Base-by-base conservation (phyloP, 2,329 filamentous ascomycete species). In the Fusarium compactum region DNA sequence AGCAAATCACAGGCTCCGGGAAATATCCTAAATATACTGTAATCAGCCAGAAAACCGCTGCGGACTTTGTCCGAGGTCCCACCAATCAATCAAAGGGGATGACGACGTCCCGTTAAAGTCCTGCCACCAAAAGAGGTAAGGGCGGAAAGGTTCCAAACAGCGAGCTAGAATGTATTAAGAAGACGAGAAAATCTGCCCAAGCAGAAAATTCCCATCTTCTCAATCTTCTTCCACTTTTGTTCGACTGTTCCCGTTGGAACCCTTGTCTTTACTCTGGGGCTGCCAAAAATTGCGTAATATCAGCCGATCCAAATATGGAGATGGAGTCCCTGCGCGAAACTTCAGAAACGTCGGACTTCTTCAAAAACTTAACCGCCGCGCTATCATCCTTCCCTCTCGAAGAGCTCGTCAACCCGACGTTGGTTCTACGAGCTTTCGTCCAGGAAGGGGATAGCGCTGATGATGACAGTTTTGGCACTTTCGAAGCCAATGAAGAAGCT, bases 361-460 rank as follows among this genome's bases (percentile, higher is more conserved):
- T 40, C 10, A 5, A 45, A 4, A 30, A 57, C 14, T 40, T 48
- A 8, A 40, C 32, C n/a, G 5, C 24, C 8, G 54, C 54, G 6
- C 54, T 57, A 29, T 27, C 16, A 25, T 12, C 15, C n/a, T 15
- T 29, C 29, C 20, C 44, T 11, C 24, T 38, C 6, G 10, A 27
- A 20, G 8, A 18, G 8, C 25, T 57, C n/a, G 11, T 4, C 6
- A 29, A n/a, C n/a, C 54, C 44, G 5, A 18, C 46, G 6, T 22
- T 57, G 24, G 27, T 38, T 50, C 24, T 57, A 18, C 27, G 11
- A 20, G 32, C 25, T 9, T 22, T 51, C 22, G 14, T 57, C 54
- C 54, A 50, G 22, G 54, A 57, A 14, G 54, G 54, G 54, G 7
- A 50, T 57, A 57, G 54, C 5, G 20, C 30, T 27, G 30, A 51